Base-by-base conservation (phyloP, 306 rosid species). In the Adenanthera pavonina region DNA sequence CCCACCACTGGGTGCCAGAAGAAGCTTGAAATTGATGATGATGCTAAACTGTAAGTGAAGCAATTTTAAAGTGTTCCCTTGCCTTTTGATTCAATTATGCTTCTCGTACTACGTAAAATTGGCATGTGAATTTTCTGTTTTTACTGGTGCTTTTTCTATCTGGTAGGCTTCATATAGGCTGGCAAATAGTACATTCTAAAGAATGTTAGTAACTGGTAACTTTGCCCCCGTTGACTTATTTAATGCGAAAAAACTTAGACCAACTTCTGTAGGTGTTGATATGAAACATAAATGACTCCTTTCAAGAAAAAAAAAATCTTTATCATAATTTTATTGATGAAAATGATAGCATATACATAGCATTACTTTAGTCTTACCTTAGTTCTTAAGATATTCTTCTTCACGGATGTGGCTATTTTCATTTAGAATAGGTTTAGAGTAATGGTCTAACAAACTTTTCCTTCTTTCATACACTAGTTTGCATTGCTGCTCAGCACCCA, bases 1-100 rank as follows among this genome's bases (percentile, higher is more conserved):
- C 87, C 87, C 25, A 84, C 85, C 76, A 80, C 87, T 54, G 87
- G 87, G n/a, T 84, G 87, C 85, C 85, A 84, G 87, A 84, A 84
- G 79, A 84, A 84, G 85, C 87, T 84, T 25, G 87, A 84, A 81
- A 84, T 84, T 62, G 87, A 84, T 0, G 87, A 84, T 9, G 87
- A 84, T 64, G 72, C 4, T 40, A 84, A 84, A 80, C 82, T 84
- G 87, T 84, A 70, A 20, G 74, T 6, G 46, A 34, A 36, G 14
- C 43, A 10, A 16, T 6, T 36, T 66, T 36, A 4, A 66, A 38
- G 25, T n/a, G 46, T 54, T 38, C 7, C 1, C 10, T 51, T 51
- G 33, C 15, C 35, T 51, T 33, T 34, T 49, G 2, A 2, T 40
- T 72, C 15, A 49, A 14, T 47, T 51, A 7, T 16, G 30, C 30